phyloP scores from a whole-genome alignment of 805 yeast genomes.

The Grigorovia yakushimaensis region DNA sequence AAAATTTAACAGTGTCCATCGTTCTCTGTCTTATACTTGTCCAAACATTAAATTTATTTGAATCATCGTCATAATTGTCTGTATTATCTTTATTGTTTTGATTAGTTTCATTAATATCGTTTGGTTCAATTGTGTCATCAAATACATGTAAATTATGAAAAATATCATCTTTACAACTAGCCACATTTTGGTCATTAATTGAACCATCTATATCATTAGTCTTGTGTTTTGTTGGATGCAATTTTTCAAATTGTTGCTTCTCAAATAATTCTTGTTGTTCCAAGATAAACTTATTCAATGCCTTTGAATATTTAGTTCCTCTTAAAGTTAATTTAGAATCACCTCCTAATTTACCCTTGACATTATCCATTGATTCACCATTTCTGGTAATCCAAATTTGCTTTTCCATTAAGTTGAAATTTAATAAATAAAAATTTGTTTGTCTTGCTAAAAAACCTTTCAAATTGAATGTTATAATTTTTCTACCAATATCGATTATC shows the following conservation, averaged over 20 bases:
- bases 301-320: constrained; percentile 64
- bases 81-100: constrained; percentile 11
- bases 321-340: constrained; percentile 73
- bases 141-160: constrained; percentile 20
- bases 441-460: constrained; percentile 87
- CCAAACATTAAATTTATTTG: constrained; percentile 65
- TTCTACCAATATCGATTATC: constrained; percentile 93
- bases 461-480: constrained; percentile 84
- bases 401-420: constrained; percentile 79
- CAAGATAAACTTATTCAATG: constrained; percentile 66
- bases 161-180: constrained; percentile 23
- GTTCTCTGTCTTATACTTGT: constrained; percentile 78
- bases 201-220: background rate
- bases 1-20: constrained; percentile 64
- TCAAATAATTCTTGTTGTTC: constrained; percentile 63
- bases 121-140: background rate
- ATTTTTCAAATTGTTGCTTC: constrained; percentile 38
- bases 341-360: constrained; percentile 83
- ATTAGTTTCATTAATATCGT: constrained; percentile 15
- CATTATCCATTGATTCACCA: constrained; percentile 85
- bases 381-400: constrained; percentile 94
- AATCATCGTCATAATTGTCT: constrained; percentile 29
- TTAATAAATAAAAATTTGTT: constrained; percentile 78
- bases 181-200: background rate
- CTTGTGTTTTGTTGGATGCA: constrained; percentile 29